Evolutionary conservation across 129 eudicot genomes (phyloP).

Genomic region (Calendula officinalis): DNA sequence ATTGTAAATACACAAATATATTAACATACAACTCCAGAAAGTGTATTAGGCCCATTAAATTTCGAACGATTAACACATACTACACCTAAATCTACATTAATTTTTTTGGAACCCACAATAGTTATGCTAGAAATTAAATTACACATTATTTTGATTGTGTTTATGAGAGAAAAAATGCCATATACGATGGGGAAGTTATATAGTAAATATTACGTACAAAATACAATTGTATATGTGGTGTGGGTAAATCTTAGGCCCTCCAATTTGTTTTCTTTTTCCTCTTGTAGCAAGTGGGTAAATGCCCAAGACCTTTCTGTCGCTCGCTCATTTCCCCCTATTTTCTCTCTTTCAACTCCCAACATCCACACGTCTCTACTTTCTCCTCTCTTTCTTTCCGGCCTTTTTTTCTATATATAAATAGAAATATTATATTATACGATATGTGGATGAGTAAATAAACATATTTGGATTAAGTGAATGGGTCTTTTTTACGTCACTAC

Average conservation of each 20-base stretch:
- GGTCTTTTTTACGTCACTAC: constrained; percentile 21
- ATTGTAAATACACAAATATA: no score
- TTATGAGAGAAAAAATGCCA: background rate
- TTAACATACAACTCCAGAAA: no score
- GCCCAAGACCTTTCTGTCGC: constrained; percentile 9
- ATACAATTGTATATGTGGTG: background rate
- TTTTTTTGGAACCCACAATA: no score
- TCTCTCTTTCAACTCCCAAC: constrained; percentile 21
- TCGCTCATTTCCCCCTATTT: constrained; percentile 14
- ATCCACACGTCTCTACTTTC: constrained; percentile 16
- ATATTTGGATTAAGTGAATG: background rate
- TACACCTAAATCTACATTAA: no score
- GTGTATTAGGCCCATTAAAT: no score
- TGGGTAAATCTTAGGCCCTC: constrained; percentile 5
- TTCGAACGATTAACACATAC: no score
- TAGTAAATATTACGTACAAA: no score
- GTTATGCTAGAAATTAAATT: no score
- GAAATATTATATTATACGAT: background rate
- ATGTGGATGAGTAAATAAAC: constrained; percentile 18
- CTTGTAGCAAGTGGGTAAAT: constrained; percentile 7
- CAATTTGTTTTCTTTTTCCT: background rate
- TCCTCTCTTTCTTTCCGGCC: background rate
- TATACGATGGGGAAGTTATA: no score
- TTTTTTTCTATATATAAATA: background rate
- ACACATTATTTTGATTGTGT: background rate